Percentiles rank a stretch among this genome's conserved stretches.
These are phyloP conservation scores for Achaetomiella virescens DNA, from an alignment of 495 filamentous ascomycete species.

Conservation along the genomic window DNA sequence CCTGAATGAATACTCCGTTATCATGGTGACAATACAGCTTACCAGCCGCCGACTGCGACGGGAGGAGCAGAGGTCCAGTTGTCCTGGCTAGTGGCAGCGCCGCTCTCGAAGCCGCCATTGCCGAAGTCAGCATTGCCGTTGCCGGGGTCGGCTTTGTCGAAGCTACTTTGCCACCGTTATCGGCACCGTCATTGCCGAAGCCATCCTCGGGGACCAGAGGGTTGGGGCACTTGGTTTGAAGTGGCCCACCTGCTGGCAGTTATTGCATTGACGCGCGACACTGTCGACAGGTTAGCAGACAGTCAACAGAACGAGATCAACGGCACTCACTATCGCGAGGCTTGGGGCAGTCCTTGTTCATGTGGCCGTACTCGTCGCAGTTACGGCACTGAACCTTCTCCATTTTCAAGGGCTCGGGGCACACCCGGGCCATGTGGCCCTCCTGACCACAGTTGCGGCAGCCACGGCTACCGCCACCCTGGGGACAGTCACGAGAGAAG, in stretches of 20 bases:
- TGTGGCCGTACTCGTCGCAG: conserved; percentile 69
- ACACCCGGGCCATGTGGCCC: conserved; percentile 52
- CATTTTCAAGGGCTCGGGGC: conserved; percentile 61
- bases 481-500: conserved; percentile 76
- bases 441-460: conserved; percentile 67
- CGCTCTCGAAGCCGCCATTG: conserved; percentile 3
- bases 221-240: conserved; percentile 55
- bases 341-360: conserved; percentile 65
- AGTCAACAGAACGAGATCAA: background rate
- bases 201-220: conserved; percentile 34
- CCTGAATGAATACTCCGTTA: conserved; percentile 4
- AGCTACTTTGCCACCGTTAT: background rate
- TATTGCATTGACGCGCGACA: conserved; percentile 63
- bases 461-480: conserved; percentile 42
- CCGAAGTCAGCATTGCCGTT: background rate
- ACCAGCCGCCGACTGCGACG: conserved; percentile 14
- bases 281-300: conserved; percentile 30
- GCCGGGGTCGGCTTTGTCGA: conserved; percentile 3
- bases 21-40: background rate
- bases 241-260: conserved; percentile 73
- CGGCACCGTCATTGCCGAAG: conserved; percentile 8
- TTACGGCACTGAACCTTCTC: conserved; percentile 62
- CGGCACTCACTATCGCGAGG: conserved; percentile 59
- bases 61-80: conserved; percentile 1
- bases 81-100: conserved; percentile 5